A percentile compares a stretch with the other conserved stretches of the same genome.
Conservation (phyloP, 2,329 filamentous ascomycete species). For the Cladosporium sp. region DNA sequence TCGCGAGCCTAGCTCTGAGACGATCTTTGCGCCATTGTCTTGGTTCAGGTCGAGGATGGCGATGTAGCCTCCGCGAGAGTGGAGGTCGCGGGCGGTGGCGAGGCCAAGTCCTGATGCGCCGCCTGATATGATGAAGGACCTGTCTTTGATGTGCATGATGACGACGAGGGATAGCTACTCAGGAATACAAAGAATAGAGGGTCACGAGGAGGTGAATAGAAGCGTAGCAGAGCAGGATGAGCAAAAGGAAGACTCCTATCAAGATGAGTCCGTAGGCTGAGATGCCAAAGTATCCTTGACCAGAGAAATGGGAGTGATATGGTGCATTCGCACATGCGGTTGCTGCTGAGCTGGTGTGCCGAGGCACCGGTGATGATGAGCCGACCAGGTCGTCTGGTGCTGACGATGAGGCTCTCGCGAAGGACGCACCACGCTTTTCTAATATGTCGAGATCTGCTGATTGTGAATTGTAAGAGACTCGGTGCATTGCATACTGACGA, state of each 20-base stretch:
- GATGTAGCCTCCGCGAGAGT: slow-evolving; percentile 46
- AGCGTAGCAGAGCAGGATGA: slow-evolving; percentile 1
- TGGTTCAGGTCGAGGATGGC: slow-evolving; percentile 55
- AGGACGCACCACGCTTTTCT: neutral
- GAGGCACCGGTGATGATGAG: neutral
- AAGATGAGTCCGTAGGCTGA: slow-evolving; percentile 12
- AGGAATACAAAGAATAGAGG: neutral
- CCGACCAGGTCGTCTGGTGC: neutral
- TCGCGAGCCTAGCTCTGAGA: slow-evolving; percentile 50
- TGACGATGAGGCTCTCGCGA: neutral
- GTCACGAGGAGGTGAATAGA: neutral
- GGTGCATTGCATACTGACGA: too few species aligned
- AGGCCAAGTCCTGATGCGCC: slow-evolving; percentile 51
- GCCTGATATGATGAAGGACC: slow-evolving; percentile 72
- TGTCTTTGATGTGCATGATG: slow-evolving; percentile 65
- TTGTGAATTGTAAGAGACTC: too few species aligned
- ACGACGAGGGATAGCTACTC: neutral
- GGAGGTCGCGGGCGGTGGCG: slow-evolving; percentile 46
- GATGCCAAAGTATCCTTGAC: slow-evolving; percentile 2
- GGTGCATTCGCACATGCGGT: neutral
- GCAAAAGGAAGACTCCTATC: neutral
- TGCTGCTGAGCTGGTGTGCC: neutral
- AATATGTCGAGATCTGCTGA: neutral
- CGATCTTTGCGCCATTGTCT: slow-evolving; percentile 54
- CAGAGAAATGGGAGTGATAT: slow-evolving; percentile 3